Evolutionary conservation across 2,329 filamentous ascomycete genomes (phyloP), one percentile per base, ranked within the genome.

Genomic region (Talaromyces amestolkiae): DNA sequence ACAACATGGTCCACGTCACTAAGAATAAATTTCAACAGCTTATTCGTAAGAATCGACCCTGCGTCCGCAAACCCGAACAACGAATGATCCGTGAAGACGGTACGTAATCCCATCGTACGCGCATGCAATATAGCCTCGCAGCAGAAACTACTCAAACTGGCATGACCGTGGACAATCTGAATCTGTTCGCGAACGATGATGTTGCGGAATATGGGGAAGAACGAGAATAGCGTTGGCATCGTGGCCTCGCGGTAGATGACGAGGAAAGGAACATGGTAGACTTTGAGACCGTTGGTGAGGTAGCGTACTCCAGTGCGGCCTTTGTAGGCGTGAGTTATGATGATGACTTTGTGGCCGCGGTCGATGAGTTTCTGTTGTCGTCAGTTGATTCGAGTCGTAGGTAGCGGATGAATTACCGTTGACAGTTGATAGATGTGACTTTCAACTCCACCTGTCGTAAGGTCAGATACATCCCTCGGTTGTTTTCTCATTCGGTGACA

Each of bases 1-100:
- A 99, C 96, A 68, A 96, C 93, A 83, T 99, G 95, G 74, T 98
- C 95, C 15, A 99, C 93, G 75, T 99, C 95, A 76, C 94, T 98
- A 69, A 99, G 77, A 0, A 88, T 94, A 74, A 99, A 99, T 77
- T 99, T 99, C 64, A 99, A 84, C 45, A 99, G 83, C 81, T 99
- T 99, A 77, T 99, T 99, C 37, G 94, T 96, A 66, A 99, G 83
- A 69, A 99, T 99, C 70, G 94, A 98, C 1, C 88, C 92, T 0
- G 95, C 93, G 78, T 99, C 96, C 54, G 94, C 95, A 74, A 99
- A 99, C 1, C 95, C 95, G 80, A 98, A 98, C 3, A 99, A 84
- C 47, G 93, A 97, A 78, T 99, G 95, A 74, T 99, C 95, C 0
- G 95, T 99, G 74, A 98, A 98, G 53, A 97, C 94, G 0, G 96